These are phyloP conservation scores for Logfia minima DNA, from an alignment of 129 eudicot genomes.

Conservation along the genomic window DNA sequence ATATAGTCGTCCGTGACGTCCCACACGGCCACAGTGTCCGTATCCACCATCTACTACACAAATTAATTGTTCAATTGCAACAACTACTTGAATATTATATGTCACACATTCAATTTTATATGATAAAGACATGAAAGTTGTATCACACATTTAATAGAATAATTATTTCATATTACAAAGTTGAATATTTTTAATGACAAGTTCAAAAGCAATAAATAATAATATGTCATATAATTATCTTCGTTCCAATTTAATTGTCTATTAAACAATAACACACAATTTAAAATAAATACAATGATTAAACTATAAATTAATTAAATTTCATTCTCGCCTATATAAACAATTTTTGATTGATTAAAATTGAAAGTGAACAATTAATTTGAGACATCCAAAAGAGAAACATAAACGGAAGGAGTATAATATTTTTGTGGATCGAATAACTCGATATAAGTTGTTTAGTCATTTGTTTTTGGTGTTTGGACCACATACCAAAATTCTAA, in stretches of 20 bases:
- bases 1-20: neutral
- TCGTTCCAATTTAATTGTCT: too few species aligned
- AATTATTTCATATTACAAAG: neutral
- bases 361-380: too few species aligned
- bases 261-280: too few species aligned
- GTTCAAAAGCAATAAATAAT: neutral
- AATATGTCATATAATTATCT: too few species aligned
- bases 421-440: constrained; percentile 21
- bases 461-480: constrained; percentile 20
- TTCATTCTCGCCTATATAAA: too few species aligned
- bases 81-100: constrained; percentile 25
- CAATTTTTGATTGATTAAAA: too few species aligned
- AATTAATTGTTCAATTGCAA: constrained; percentile 11
- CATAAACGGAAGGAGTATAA: too few species aligned
- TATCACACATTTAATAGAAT: constrained; percentile 17
- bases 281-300: too few species aligned
- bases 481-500: neutral
- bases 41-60: constrained; percentile 19
- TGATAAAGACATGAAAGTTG: constrained; percentile 24
- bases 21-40: neutral
- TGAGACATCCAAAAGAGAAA: too few species aligned
- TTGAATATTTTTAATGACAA: neutral
- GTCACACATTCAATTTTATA: constrained; percentile 19
- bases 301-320: too few species aligned
- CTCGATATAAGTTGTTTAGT: neutral